Percentiles rank a stretch among this genome's conserved stretches.
Conservation (phyloP, 345 rosid species). For the Lumnitzera racemosa region DNA sequence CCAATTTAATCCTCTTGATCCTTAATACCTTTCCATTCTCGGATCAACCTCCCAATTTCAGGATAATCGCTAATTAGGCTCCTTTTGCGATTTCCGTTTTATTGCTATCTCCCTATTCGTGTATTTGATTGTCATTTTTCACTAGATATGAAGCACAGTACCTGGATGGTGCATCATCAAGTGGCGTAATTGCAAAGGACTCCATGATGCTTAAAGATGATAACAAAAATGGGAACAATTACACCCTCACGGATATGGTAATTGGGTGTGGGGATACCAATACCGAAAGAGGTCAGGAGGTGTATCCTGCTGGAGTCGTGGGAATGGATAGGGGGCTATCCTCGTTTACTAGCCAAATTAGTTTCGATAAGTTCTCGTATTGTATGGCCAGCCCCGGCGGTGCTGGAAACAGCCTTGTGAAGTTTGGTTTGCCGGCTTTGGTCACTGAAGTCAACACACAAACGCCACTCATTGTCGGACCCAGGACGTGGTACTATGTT, state of each 20-base stretch:
- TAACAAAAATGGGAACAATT: background rate
- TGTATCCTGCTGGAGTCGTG: constrained; percentile 1
- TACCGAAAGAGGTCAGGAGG: background rate
- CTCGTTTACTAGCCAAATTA: constrained; percentile 6
- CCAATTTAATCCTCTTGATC: too few species aligned
- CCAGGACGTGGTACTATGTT: background rate
- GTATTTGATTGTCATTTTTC: too few species aligned
- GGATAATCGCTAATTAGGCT: too few species aligned
- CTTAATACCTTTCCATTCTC: too few species aligned
- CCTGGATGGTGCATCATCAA: background rate
- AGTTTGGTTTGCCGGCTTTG: background rate
- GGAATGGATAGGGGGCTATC: background rate
- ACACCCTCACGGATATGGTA: background rate
- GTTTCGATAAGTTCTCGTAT: background rate
- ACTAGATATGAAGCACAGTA: background rate
- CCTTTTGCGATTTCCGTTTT: too few species aligned
- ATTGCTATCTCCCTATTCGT: background rate
- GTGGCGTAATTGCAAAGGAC: constrained; percentile 4
- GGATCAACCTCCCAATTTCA: too few species aligned
- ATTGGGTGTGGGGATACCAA: constrained; percentile 13
- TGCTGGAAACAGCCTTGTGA: constrained; percentile 1
- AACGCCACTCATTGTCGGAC: background rate
- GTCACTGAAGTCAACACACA: background rate
- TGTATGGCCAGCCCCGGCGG: background rate
- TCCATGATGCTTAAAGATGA: constrained; percentile 3